Evolutionary conservation across 2,329 filamentous ascomycete genomes (phyloP), one percentile per base, ranked within the genome.

Genomic region (Penicillium paneum): DNA sequence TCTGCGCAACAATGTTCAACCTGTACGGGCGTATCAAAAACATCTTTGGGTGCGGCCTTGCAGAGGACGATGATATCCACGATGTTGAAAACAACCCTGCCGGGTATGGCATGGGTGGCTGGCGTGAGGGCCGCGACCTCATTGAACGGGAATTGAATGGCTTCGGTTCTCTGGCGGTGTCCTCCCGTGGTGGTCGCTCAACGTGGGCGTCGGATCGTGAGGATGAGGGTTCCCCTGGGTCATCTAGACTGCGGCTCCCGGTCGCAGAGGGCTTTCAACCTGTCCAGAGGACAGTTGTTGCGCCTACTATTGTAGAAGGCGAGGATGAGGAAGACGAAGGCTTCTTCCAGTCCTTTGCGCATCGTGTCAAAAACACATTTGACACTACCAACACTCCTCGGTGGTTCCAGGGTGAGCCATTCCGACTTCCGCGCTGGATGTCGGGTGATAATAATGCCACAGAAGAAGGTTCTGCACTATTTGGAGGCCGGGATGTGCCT

Each of bases 341-440:
- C 61, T 90, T 96, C 71, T 91, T 97, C 67, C 83, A 89, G 61
- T 87, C 88, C 32, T 85, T 97, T 57, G 86, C 89, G 0, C 89
- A 95, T 68, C 82, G 93, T 34, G 86, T 99, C 64, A 89, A 87
- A 73, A 99, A 99, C 67, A 97, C 94, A 0, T 84, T 97, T 49
- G 93, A 97, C 57, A 88, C 85, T 0, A 81, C 91, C 2, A 88
- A 91, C 49, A 81, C 87, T 29, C 93, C 94, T 0, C 86, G 86
- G 60, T 97, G 92, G 91, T 77, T 96, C 59, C 82, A 85, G 63
- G 87, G 89, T 26, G 78, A 90, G 28, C 82, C 84, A 8, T 83
- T 92, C 72, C 90, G 87, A 72, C 84, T 87, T 67, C 91, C 90
- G 5, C 88, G 85, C 65, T 95, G 91, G 91, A 89, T 94, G 84